Evolutionary conservation across 1,284 basidiomycete genomes (phyloP), one percentile per base, ranked within the genome.

Genomic region (Volvariella surrecta): DNA sequence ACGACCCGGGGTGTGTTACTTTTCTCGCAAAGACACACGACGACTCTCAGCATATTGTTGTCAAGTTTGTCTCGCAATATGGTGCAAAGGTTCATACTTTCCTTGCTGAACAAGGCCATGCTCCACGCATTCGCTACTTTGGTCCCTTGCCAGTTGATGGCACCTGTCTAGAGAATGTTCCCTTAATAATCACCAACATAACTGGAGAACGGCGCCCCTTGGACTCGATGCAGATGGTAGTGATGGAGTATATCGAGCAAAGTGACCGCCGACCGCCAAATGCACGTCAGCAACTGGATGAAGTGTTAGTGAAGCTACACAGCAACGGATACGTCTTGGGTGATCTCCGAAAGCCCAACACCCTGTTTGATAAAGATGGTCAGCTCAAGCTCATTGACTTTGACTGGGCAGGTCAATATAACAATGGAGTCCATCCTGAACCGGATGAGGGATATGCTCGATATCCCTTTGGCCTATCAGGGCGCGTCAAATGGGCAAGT

Each of bases 211-310:
- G 30, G 30, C 9, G 30, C 30, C 30, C 30, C 15, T 9, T 15
- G 15, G 40, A n/a, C 49, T 49, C 45, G 48, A 47, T 1, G 50
- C 49, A 1, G 48, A 48, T 46, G 47, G 47, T 28, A 46, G 43
- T 37, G 7, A 30, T 15, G 32, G 32, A 8, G 2, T 16, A 2
- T 19, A 19, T n/a, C 15, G 15, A 32, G 4, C 3, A 42, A 20
- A 9, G 9, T 15, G 15, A 15, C 9, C 30, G 9, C 30, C 15
- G 9, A 9, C 15, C 30, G 9, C 30, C 9, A 31, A 9, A 9
- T 31, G 30, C 30, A 31, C 30, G 9, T 9, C 30, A 31, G 15
- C 46, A 45, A 30, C 1, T 48, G n/a, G 1, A 11, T 11, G 19
- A 15, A 1, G 44, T 30, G 8, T 16, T 48, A 17, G 1, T 18